Evolutionary conservation across 2,329 filamentous ascomycete species (phyloP), one percentile per base, ranked within the genome.

Genomic region (Pseudocercospora fuligena): DNA sequence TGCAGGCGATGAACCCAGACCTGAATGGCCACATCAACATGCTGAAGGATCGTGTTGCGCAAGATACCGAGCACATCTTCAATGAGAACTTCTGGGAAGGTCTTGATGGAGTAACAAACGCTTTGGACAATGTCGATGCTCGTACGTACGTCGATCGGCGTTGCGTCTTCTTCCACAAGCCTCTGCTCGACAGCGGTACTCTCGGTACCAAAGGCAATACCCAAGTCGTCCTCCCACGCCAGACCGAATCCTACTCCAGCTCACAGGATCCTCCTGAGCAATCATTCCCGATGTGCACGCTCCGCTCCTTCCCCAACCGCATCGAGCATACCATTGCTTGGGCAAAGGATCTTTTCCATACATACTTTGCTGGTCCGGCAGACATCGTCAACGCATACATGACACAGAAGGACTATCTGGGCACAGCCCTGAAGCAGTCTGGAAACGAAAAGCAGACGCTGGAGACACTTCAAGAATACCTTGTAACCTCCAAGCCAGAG

Each of bases 321-420:
- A 99, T 99, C 75, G 94, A 99, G 82, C 95, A 99, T 80, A 98
- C 95, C 0, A 99, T 99, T 78, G 95, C 95, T 2, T 99, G 95
- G 95, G 90, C 94, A 46, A 92, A 96, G 75, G 95, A 98, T 79
- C 87, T 97, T 71, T 99, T 99, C 81, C 93, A 98, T 82, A 90
- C 90, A 29, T 93, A 90, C 73, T 99, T 98, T 75, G 93, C 97
- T 73, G 95, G 94, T 73, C 93, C 93, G 33, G 92, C 95, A 0
- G 93, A 98, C 81, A 92, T 93, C 40, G 94, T 95, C 77, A 99
- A 99, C 79, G 85, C 97, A 66, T 76, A 99, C 79, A 85, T 99
- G 72, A 92, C 90, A 1, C 92, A 97, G 80, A 89, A 94, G 33
- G 92, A 97, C 80, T 99, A 97, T 78, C 86, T 99, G 16, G 90